Conservation (phyloP, 495 filamentous ascomycete genomes). For the Aspergillus diversus region DNA sequence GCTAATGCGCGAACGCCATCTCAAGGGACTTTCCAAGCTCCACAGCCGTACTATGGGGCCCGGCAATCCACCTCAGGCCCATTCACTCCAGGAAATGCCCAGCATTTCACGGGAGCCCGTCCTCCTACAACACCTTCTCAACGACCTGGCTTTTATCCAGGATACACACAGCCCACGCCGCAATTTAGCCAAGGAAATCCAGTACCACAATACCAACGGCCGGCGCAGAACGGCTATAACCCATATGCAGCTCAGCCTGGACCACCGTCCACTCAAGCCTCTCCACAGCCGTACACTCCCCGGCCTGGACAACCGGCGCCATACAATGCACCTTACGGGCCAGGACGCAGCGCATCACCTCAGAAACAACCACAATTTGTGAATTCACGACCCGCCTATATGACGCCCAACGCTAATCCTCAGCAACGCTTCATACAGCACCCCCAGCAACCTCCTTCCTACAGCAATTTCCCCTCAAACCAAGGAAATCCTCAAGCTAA, state of each 20-base stretch:
- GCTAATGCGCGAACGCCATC: conserved; percentile 38
- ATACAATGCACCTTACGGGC: conserved; percentile 42
- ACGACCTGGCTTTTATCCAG: conserved; percentile 40
- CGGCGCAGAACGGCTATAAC: conserved; percentile 46
- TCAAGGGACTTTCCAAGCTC: conserved; percentile 38
- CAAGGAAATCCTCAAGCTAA: conserved; percentile 36
- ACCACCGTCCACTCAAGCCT: conserved; percentile 32
- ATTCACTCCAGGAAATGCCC: conserved; percentile 38
- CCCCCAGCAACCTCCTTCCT: conserved; percentile 30
- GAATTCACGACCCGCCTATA: conserved; percentile 30
- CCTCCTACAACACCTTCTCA: conserved; percentile 50
- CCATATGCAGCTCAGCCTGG: conserved; percentile 38
- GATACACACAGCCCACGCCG: conserved; percentile 40
- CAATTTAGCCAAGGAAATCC: conserved; percentile 44
- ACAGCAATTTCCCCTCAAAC: conserved; percentile 31
- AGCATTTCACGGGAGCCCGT: conserved; percentile 39
- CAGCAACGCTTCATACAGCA: conserved; percentile 36
- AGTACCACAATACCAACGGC: conserved; percentile 42
- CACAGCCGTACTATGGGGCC: conserved; percentile 45
- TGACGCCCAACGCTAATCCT: conserved; percentile 29
- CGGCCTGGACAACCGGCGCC: conserved; percentile 43
- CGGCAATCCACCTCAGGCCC: conserved; percentile 42
- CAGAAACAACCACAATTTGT: conserved; percentile 36
- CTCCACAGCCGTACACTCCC: conserved; percentile 45
- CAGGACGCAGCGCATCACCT: conserved; percentile 40